These are phyloP conservation scores for Rhodotorula mucilaginosa DNA, from an alignment of 1,284 basidiomycete genomes.

Conservation along the genomic window DNA sequence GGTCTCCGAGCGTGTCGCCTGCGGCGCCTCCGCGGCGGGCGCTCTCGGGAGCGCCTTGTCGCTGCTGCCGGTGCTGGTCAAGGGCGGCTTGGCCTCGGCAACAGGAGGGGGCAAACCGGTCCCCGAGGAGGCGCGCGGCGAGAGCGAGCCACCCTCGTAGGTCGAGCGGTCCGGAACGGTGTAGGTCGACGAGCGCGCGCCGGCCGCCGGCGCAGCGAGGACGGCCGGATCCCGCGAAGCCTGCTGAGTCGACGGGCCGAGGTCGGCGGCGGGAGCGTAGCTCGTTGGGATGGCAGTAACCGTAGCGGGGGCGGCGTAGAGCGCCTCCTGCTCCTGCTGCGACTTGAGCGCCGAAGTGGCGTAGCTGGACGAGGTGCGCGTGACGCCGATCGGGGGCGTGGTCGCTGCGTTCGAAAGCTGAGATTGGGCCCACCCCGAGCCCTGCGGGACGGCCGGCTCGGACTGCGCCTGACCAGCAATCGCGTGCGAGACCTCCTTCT, in stretches of 20 bases:
- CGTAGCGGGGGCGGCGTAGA: not conserved
- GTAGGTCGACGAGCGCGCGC: not conserved
- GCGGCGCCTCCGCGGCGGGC: not conserved
- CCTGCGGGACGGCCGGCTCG: not conserved
- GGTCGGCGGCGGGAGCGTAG: not conserved
- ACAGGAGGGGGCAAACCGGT: not conserved
- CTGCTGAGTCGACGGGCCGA: not conserved
- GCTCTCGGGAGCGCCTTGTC: not conserved
- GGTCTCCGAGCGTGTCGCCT: not conserved
- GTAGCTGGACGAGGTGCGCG: not conserved
- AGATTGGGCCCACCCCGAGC: not conserved
- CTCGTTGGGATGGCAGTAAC: not conserved
- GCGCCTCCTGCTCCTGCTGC: not conserved
- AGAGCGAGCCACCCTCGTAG: not conserved
- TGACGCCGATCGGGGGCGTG: not conserved
- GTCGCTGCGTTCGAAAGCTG: not conserved
- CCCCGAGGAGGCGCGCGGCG: not conserved
- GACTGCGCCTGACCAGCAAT: not conserved
- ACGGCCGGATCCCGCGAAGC: no score
- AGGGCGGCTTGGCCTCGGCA: not conserved
- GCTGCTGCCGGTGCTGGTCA: not conserved
- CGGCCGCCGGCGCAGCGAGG: not conserved
- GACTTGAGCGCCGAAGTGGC: not conserved
- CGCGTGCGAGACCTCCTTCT: not conserved
- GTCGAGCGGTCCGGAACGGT: not conserved